Percentiles rank a stretch among this genome's conserved stretches.
Conservation (phyloP, 805 yeast species). For the Wickerhamomyces tratensis region DNA sequence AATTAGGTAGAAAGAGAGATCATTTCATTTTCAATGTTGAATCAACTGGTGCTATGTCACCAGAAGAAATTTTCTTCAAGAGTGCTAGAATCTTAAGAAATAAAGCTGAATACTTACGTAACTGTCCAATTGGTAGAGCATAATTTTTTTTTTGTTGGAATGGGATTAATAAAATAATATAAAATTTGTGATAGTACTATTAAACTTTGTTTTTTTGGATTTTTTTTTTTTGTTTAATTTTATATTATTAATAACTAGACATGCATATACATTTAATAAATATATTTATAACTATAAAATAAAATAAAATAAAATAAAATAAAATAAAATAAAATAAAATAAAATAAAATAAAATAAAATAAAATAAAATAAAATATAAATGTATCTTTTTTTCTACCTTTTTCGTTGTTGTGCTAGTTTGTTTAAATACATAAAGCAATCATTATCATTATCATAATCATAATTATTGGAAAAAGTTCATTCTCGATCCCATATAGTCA, state of each 20-base stretch:
- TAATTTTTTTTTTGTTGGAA: no score
- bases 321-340: no score
- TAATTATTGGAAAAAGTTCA: neutral
- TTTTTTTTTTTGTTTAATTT: no score
- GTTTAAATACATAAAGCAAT: no score
- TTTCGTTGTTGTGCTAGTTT: no score
- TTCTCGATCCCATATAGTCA: neutral
- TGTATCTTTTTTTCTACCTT: no score
- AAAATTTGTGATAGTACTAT: conserved; percentile 1
- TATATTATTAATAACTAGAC: neutral
- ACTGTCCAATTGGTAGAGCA: conserved; percentile 63
- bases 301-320: no score
- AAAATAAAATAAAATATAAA: no score
- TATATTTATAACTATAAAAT: no score
- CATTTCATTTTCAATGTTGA: conserved; percentile 94
- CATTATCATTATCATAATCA: neutral
- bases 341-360: no score
- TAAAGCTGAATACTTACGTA: conserved; percentile 73
- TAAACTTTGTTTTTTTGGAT: no score
- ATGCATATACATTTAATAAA: neutral
- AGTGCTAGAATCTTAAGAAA: conserved; percentile 76
- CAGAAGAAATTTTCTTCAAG: conserved; percentile 92
- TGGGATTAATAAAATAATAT: neutral
- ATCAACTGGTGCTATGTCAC: conserved; percentile 93
- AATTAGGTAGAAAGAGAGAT: conserved; percentile 83